Evolutionary conservation across 495 filamentous ascomycete genomes (phyloP), one percentile per base, ranked within the genome.

Genomic region (Penicillium coffeae): DNA sequence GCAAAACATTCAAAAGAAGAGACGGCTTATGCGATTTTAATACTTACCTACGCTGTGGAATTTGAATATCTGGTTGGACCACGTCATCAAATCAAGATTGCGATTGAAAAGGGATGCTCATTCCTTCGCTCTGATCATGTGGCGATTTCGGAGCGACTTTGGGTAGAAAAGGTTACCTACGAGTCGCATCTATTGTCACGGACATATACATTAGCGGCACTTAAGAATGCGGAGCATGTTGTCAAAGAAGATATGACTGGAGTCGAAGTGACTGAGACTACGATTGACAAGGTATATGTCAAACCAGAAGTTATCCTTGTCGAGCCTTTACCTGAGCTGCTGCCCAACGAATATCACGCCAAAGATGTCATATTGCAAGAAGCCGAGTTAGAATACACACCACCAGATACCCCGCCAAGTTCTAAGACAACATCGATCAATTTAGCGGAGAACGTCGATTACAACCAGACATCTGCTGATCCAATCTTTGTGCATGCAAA

Each of bases 81-180:
- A 19, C 13, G 12, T 38, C 15, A 12, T n/a, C 37, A 19, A 3
- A n/a, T 13, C 19, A n/a, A n/a, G 3, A 38, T 12, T 15, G 37
- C 37, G 12, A 38, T 38, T 10, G 8, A 20, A 6, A 20, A 38
- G 18, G 37, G 37, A 10, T 38, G 15, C 15, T 38, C 37, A 10
- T 8, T 38, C n/a, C 37, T 38, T 2, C 15, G 20, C 15, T 43
- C 38, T 2, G 38, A 43, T 8, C 16, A 13, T 15, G 3, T 27
- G 37, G 19, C 7, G 21, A 38, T 34, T 22, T 47, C 38, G 0
- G 54, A 52, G 7, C 27, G 27, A 30, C 39, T 72, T 2, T 75
- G 72, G 71, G 60, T 73, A 7, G 70, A 74, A 41, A 75, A 75
- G 43, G 64, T 69, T 22, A 59, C 55, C 4, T 75, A 70, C 44